Conservation (phyloP, 2,329 filamentous ascomycete genomes). For the Xylaria sp. region DNA sequence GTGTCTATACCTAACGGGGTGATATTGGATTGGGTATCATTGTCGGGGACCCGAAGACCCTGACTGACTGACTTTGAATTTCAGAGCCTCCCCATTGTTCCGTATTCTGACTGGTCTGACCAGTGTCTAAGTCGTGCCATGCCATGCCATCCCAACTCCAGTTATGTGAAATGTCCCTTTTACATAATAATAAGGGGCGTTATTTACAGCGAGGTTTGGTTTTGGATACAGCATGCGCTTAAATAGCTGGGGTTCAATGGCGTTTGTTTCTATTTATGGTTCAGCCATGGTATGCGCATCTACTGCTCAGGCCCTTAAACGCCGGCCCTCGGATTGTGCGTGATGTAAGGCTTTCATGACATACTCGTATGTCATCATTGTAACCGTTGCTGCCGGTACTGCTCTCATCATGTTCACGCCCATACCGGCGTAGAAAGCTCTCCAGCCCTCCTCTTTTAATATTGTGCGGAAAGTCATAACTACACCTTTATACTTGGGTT, state of each 20-base stretch:
- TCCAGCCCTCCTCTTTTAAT: constrained; percentile 89
- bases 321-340: constrained; percentile 47
- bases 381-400: constrained; percentile 93
- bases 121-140: background rate
- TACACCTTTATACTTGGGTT: constrained; percentile 74
- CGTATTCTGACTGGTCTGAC: constrained; percentile 8
- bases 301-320: constrained; percentile 34
- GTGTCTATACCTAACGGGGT: constrained; percentile 26
- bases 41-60: constrained; percentile 15
- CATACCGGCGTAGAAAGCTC: constrained; percentile 95
- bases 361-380: constrained; percentile 96
- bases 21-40: constrained; percentile 22
- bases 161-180: constrained; percentile 6
- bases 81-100: constrained; percentile 9
- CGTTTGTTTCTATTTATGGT: constrained; percentile 5
- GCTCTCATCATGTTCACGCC: constrained; percentile 97
- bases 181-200: background rate
- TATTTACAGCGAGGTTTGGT: constrained; percentile 26
- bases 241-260: constrained; percentile 7
- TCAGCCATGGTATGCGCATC: constrained; percentile 36
- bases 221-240: constrained; percentile 12
- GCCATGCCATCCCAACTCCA: constrained; percentile 5
- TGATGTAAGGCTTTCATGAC: constrained; percentile 60
- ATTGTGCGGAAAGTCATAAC: constrained; percentile 84
- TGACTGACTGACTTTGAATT: background rate